Evolutionary conservation across 768 basidiomycete species (phyloP).

Genomic region (Tricholoma flavovirens): DNA sequence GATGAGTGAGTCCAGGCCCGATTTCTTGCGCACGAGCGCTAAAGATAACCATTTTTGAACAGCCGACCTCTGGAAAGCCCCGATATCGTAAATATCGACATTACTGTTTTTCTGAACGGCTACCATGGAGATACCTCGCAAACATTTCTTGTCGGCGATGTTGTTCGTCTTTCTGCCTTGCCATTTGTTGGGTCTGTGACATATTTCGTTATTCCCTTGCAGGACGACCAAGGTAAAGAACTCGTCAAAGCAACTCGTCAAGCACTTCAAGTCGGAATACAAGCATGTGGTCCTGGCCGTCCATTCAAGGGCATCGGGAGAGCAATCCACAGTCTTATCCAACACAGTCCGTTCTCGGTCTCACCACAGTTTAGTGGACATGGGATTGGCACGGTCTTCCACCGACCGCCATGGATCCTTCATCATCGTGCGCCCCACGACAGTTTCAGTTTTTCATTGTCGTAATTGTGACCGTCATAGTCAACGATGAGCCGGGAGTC

Average conservation of each 20-base stretch:
- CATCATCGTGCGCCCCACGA: constrained; percentile 53
- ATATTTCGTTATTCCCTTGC: not conserved
- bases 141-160: constrained; percentile 77
- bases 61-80: constrained; percentile 78
- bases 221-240: constrained; percentile 69
- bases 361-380: constrained; percentile 78
- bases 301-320: constrained; percentile 67
- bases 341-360: constrained; percentile 45
- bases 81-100: constrained; percentile 85
- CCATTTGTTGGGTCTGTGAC: not conserved
- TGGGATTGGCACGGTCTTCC: constrained; percentile 80
- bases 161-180: constrained; percentile 39
- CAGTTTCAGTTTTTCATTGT: too few species aligned
- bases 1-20: constrained; percentile 54
- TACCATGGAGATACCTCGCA: constrained; percentile 88
- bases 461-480: constrained; percentile 28
- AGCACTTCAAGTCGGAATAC: constrained; percentile 68
- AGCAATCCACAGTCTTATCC: constrained; percentile 54
- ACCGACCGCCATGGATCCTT: constrained; percentile 76
- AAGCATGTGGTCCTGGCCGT: constrained; percentile 64
- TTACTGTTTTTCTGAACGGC: constrained; percentile 78
- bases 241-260: constrained; percentile 57
- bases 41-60: constrained; percentile 2
- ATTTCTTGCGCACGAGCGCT: constrained; percentile 1
- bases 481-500: constrained; percentile 73